Evolutionary conservation across 352 stramenopile species (phyloP).

Genomic region (Phytophthora crassamura): DNA sequence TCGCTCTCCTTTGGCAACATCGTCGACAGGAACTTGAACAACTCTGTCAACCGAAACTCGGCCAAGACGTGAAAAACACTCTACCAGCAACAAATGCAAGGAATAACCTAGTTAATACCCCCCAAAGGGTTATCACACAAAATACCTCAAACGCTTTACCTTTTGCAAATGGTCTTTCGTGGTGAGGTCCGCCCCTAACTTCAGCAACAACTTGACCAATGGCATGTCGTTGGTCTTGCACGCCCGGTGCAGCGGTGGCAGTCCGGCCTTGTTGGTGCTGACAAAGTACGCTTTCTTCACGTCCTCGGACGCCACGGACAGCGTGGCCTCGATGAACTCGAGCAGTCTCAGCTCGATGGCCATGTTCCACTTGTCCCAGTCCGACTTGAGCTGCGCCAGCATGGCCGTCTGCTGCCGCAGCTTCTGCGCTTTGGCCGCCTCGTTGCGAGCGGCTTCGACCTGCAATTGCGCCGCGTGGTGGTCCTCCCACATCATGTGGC

Average conservation of each 20-base stretch:
- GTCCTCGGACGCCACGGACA: slow-evolving; percentile 30
- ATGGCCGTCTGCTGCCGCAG: slow-evolving; percentile 60
- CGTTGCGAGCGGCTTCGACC: slow-evolving; percentile 25
- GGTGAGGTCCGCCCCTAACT: slow-evolving; percentile 42
- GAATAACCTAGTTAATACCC: slow-evolving; percentile 3
- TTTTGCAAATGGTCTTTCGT: slow-evolving; percentile 46
- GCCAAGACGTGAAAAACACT: slow-evolving; percentile 59
- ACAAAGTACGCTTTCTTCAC: slow-evolving; percentile 44
- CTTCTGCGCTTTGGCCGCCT: slow-evolving; percentile 44
- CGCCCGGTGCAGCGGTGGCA: slow-evolving; percentile 65
- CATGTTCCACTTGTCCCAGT: slow-evolving; percentile 78
- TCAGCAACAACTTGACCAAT: slow-evolving; percentile 53
- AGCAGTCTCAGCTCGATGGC: slow-evolving; percentile 60
- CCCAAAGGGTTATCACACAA: background rate
- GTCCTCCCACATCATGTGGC: slow-evolving; percentile 76
- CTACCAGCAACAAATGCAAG: slow-evolving; percentile 12
- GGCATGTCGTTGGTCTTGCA: slow-evolving; percentile 51
- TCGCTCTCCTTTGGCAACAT: slow-evolving; percentile 31
- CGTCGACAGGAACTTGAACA: slow-evolving; percentile 47
- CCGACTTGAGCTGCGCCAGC: slow-evolving; percentile 58
- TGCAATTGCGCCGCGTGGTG: slow-evolving; percentile 45
- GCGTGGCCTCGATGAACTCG: slow-evolving; percentile 46
- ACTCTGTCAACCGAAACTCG: slow-evolving; percentile 42
- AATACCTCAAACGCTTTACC: slow-evolving; percentile 11
- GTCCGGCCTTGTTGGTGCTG: slow-evolving; percentile 48